Conservation (phyloP, 2,329 filamentous ascomycete genomes). For the Chaetomiaceae sp. region DNA sequence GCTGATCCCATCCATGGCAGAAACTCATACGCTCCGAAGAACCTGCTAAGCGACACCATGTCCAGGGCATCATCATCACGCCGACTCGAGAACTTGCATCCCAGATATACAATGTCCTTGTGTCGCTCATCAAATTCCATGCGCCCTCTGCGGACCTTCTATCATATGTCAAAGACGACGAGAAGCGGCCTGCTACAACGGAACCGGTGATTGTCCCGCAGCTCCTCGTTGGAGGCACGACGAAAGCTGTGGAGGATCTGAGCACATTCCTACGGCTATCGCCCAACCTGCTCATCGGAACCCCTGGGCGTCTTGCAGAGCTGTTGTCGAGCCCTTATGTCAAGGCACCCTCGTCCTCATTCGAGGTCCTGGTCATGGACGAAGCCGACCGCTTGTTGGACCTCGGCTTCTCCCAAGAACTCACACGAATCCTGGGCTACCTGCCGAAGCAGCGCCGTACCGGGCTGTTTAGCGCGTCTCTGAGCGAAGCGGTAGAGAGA, state of each 20-base stretch:
- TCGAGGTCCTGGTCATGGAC: conserved; percentile 88
- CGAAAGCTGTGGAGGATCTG: conserved; percentile 79
- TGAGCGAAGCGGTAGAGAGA: conserved; percentile 92
- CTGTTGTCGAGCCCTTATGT: conserved; percentile 82
- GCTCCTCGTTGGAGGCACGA: conserved; percentile 76
- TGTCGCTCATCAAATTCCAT: conserved; percentile 78
- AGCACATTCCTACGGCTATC: conserved; percentile 77
- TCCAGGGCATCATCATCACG: conserved; percentile 86
- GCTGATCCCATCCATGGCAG: conserved; percentile 49
- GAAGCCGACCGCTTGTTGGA: conserved; percentile 92
- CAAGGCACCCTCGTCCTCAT: conserved; percentile 80
- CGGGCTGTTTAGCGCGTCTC: conserved; percentile 88
- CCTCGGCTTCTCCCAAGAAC: conserved; percentile 86
- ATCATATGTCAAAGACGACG: conserved; percentile 49
- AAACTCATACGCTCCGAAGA: conserved; percentile 75
- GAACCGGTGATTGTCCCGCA: conserved; percentile 69
- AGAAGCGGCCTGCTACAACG: conserved; percentile 47
- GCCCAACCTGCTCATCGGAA: conserved; percentile 85
- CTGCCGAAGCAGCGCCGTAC: conserved; percentile 92
- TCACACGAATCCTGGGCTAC: conserved; percentile 77
- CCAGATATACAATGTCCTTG: conserved; percentile 81
- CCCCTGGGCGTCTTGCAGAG: conserved; percentile 84
- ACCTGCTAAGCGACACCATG: conserved; percentile 81
- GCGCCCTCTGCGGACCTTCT: conserved; percentile 66
- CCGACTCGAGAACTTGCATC: conserved; percentile 88